Percentiles rank a stretch among this genome's conserved stretches.
phyloP scores from a whole-genome alignment of 208 protist genomes.

The Acanthamoeba comandoni region DNA sequence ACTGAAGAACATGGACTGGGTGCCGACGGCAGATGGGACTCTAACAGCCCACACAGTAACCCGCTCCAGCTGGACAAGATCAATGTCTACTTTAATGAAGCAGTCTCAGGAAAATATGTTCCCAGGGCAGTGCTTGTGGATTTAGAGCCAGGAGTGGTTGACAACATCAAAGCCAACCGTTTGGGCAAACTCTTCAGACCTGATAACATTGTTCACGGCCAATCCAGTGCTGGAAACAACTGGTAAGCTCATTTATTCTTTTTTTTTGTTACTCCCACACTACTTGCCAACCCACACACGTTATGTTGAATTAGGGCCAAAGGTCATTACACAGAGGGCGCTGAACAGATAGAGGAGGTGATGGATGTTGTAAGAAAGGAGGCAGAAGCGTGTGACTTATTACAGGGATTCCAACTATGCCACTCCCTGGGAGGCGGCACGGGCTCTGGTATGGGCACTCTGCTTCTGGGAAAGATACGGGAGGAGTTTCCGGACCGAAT shows the following conservation, averaged over 20 bases:
- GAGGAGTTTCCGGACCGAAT: constrained; percentile 98
- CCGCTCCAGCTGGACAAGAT: constrained; percentile 97
- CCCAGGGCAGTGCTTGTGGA: constrained; percentile 92
- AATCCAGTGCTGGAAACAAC: constrained; percentile 98
- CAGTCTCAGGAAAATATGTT: constrained; percentile 93
- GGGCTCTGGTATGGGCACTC: constrained; percentile 97
- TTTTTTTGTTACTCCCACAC: background rate
- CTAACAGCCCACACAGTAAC: constrained; percentile 42
- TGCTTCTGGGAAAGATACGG: constrained; percentile 97
- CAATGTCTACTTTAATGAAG: constrained; percentile 99
- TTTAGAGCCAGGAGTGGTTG: constrained; percentile 96
- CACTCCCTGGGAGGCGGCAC: constrained; percentile 99
- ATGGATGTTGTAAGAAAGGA: constrained; percentile 98
- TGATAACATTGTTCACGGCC: constrained; percentile 98
- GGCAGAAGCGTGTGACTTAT: constrained; percentile 96
- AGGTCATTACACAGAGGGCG: constrained; percentile 99
- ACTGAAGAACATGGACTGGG: constrained; percentile 89
- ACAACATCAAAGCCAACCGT: constrained; percentile 94
- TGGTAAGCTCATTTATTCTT: constrained; percentile 89
- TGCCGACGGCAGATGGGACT: background rate
- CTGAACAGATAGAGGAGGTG: constrained; percentile 96
- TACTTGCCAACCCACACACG: too few relatives aligned
- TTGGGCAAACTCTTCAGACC: constrained; percentile 95
- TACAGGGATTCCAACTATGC: constrained; percentile 98
- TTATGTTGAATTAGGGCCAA: too few relatives aligned